Conservation (phyloP, 2,329 filamentous ascomycete genomes). For the Coleophoma crateriformis region DNA sequence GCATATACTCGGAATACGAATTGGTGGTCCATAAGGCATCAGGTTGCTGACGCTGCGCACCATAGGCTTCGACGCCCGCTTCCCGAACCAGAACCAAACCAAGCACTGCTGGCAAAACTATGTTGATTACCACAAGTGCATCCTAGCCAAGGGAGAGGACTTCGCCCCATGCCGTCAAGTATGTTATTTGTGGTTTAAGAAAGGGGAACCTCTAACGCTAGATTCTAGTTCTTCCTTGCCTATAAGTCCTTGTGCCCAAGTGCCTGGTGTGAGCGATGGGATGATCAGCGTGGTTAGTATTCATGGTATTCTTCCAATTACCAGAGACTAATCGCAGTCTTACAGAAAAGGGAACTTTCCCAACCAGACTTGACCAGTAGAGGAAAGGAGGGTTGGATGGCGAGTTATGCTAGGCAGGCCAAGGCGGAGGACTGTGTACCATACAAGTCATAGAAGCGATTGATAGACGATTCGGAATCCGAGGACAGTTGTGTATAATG, state of each 20-base stretch:
- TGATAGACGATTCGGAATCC: slow-evolving; percentile 13
- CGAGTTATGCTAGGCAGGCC: slow-evolving; percentile 1
- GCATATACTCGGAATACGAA: too few species aligned
- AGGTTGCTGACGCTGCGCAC: too few species aligned
- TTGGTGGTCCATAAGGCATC: too few species aligned
- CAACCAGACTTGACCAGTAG: slow-evolving; percentile 53
- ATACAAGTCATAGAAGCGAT: slow-evolving; percentile 23
- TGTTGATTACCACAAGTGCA: slow-evolving; percentile 99
- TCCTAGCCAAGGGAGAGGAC: slow-evolving; percentile 96
- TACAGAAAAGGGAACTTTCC: slow-evolving; percentile 63
- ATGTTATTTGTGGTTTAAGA: slow-evolving; percentile 42
- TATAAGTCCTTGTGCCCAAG: slow-evolving; percentile 98
- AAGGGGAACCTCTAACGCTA: slow-evolving; percentile 15
- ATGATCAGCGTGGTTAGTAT: slow-evolving; percentile 85
- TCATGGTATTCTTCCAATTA: neutral
- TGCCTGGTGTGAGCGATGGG: slow-evolving; percentile 91
- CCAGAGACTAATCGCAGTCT: slow-evolving; percentile 10
- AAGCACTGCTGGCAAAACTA: slow-evolving; percentile 99
- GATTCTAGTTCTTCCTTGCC: slow-evolving; percentile 79
- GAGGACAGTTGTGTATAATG: too few species aligned
- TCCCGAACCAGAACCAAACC: slow-evolving; percentile 96
- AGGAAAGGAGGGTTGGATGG: slow-evolving; percentile 1
- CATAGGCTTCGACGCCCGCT: slow-evolving; percentile 95
- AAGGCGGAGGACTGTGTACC: slow-evolving; percentile 20
- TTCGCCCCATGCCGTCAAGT: slow-evolving; percentile 97